Base-by-base conservation (phyloP, 2,329 filamentous ascomycete genomes). In the Penicillium occitanis region DNA sequence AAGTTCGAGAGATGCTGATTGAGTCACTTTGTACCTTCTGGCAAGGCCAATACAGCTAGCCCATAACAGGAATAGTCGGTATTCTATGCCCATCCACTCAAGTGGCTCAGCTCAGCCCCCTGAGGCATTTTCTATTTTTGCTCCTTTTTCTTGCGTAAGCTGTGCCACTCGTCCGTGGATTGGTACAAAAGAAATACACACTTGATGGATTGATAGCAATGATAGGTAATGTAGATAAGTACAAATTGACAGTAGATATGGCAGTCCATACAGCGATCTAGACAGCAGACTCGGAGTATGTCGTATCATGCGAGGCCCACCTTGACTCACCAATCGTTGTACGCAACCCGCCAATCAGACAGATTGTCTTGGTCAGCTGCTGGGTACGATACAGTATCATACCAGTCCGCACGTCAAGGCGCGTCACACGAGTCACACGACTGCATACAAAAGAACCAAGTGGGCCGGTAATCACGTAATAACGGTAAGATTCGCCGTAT, bases 391-490 rank as follows among this genome's bases (percentile, higher is more conserved):
- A 74, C 71, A 22, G 28, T 51, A n/a, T 19, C 13, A 4, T 53
- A 72, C 73, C 70, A 68, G 70, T 73, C 74, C 72, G 73, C 69
- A 74, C 71, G 66, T 72, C 73, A 19, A 19, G n/a, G 11, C 33
- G 33, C 53, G 11, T 57, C 53, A 57, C 53, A 22, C 33, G n/a
- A 60, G 76, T 77, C 75, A 77, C 74, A 71, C 70, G 72, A 70
- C 58, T 51, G 64, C 63, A 48, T 42, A 42, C 35, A 61, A 30
- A 51, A 37, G 25, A 68, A 66, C 69, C 68, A 69, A 68, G 74
- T 76, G 74, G 75, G 71, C 71, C 73, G 67, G 75, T 73, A 72
- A 76, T 71, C 71, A 76, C 71, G 69, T 50, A 35, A 42, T 35
- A 50, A 53, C 57, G 17, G 60, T 37, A 40, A 40, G 19, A 37